Evolutionary conservation across 2,329 filamentous ascomycete species (phyloP).

Genomic region (Rhytidhysteron rufulum): DNA sequence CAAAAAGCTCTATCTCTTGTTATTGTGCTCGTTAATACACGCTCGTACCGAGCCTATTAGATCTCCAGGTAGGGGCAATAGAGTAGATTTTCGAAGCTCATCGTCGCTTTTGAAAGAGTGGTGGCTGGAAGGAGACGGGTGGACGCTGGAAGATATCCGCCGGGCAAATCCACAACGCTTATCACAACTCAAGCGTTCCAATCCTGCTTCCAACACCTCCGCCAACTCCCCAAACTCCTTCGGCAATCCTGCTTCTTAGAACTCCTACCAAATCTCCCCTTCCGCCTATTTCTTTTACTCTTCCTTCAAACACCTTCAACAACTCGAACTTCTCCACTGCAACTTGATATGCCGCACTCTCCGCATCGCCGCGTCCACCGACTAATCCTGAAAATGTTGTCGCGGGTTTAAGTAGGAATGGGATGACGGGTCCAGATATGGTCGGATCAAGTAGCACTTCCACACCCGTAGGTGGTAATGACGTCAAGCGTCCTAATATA

Average conservation of each 20-base stretch:
- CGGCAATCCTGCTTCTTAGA: constrained; percentile 38
- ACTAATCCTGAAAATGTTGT: constrained; percentile 57
- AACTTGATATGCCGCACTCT: constrained; percentile 56
- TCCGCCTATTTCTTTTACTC: constrained; percentile 37
- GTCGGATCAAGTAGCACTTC: constrained; percentile 51
- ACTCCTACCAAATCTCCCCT: constrained; percentile 40
- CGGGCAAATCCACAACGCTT: too few species aligned
- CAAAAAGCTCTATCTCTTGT: too few species aligned
- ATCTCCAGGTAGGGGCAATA: too few species aligned
- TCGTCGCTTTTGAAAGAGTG: too few species aligned
- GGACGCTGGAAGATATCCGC: too few species aligned
- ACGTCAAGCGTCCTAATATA: constrained; percentile 39
- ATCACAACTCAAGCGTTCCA: constrained; percentile 42
- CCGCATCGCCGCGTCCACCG: constrained; percentile 53
- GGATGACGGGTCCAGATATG: constrained; percentile 48
- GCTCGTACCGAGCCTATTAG: too few species aligned
- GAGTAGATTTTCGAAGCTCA: too few species aligned
- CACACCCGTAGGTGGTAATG: constrained; percentile 40
- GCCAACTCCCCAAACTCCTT: constrained; percentile 40
- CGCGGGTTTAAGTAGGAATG: constrained; percentile 55
- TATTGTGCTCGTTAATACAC: too few species aligned
- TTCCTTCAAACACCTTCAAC: constrained; percentile 46
- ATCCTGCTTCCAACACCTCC: constrained; percentile 43
- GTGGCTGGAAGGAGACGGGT: too few species aligned
- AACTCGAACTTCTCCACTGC: constrained; percentile 57